Conservation (phyloP, 2,329 filamentous ascomycete species). For the Claviceps pazoutovae region DNA sequence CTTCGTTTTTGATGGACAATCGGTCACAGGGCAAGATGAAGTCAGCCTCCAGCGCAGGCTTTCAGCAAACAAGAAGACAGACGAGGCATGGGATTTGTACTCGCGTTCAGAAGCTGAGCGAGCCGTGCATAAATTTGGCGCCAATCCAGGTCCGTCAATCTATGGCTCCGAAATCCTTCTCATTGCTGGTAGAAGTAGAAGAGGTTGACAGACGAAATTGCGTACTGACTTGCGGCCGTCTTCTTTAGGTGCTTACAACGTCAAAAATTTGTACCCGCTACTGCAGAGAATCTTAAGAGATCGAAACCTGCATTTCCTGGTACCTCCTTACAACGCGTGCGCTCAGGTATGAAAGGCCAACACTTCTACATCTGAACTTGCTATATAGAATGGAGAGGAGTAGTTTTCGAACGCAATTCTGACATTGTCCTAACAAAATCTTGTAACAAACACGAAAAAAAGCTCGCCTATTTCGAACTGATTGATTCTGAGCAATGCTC, state of each 20-base stretch:
- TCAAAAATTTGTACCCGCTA: slow-evolving; percentile 61
- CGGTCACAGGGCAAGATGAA: slow-evolving; percentile 62
- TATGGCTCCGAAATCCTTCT: no score
- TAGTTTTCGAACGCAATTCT: neutral
- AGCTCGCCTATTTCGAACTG: slow-evolving; percentile 65
- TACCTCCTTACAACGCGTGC: slow-evolving; percentile 77
- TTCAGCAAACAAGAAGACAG: slow-evolving; percentile 54
- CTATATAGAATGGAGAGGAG: neutral
- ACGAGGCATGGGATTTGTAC: slow-evolving; percentile 78
- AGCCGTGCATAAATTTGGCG: slow-evolving; percentile 75
- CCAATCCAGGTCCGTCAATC: slow-evolving; percentile 48
- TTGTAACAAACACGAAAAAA: neutral
- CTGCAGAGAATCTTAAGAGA: slow-evolving; percentile 61
- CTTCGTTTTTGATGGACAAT: slow-evolving; percentile 86
- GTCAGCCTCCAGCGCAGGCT: slow-evolving; percentile 49
- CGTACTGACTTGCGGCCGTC: neutral
- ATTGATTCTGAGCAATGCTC: slow-evolving; percentile 53
- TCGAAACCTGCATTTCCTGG: slow-evolving; percentile 58
- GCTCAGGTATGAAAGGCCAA: slow-evolving; percentile 50
- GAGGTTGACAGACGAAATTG: neutral
- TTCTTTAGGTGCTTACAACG: slow-evolving; percentile 52
- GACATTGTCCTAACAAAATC: neutral
- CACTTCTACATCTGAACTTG: neutral
- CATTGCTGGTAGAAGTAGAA: neutral
- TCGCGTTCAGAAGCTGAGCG: slow-evolving; percentile 64